Base-by-base conservation (phyloP, 2,329 filamentous ascomycete genomes). In the Zymoseptoria crescenta region DNA sequence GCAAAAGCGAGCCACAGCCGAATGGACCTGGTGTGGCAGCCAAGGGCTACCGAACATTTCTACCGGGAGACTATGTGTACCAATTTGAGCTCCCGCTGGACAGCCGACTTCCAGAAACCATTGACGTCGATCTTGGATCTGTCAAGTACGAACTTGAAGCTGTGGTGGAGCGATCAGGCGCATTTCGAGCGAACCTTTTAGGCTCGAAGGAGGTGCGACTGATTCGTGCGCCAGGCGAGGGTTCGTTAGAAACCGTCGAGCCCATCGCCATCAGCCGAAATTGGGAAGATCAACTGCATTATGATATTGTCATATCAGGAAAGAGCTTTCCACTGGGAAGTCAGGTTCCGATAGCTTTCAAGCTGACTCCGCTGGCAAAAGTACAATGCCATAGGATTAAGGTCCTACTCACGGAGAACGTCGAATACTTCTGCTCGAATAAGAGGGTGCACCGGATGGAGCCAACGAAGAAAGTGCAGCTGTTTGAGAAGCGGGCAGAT, bases 281-380 rank as follows among this genome's bases (percentile, higher is more conserved):
- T 62, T 96, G 92, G 92, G 92, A 96, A 72, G 91, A 96, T 66
- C 92, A 96, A 70, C 79, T 96, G 30, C 91, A 95, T 69, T 96
- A 96, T 75, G 92, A 96, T 69, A 96, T 96, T 66, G 87, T 96
- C 71, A 96, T 96, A 57, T 96, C 91, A 1, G 92, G 92, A 57
- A 96, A 96, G 79, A 95, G 91, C 0, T 96, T 96, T 61, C 90
- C 92, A 0, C 83, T 96, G 20, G 92, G 92, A 16, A 83, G 88
- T 48, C 89, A 89, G 68, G 90, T 96, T 16, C 92, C 92, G 0
- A 94, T 96, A 60, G 91, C 91, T 1, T 96, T 96, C 79, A 96
- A 96, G 74, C 80, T 96, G 64, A 96, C 91, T 0, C 92, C 92
- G 0, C 76, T 96, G 21, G 91, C 92, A 61, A 96, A 96, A 77